Evolutionary conservation across 2,329 filamentous ascomycete genomes (phyloP).

Genomic region (Talaromyces sp.): DNA sequence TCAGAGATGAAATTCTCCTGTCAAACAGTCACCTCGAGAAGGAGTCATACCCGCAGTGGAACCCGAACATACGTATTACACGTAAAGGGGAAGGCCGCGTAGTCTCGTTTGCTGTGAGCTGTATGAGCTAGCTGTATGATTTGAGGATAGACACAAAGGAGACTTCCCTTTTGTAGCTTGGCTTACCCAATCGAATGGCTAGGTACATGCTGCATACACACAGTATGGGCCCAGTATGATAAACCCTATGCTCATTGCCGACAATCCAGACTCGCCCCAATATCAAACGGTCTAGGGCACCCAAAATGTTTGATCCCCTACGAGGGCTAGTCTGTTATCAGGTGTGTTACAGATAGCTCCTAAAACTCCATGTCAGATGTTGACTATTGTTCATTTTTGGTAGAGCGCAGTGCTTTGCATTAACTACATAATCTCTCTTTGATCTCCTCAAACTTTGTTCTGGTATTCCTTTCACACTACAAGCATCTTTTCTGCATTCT

Average conservation of each 20-base stretch:
- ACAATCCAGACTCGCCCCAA: neutral
- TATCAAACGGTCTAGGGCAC: conserved; percentile 9
- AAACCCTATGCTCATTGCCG: neutral
- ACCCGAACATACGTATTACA: neutral
- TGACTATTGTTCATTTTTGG: neutral
- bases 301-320: conserved; percentile 11
- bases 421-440: conserved; percentile 4
- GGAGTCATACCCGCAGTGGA: neutral
- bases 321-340: neutral
- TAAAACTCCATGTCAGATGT: neutral
- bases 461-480: neutral
- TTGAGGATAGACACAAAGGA: neutral
- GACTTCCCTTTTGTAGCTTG: neutral
- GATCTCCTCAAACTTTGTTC: neutral
- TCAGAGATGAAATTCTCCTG: neutral
- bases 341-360: conserved; percentile 10
- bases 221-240: neutral
- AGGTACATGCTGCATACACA: neutral
- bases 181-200: neutral
- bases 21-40: neutral
- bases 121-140: neutral
- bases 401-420: neutral
- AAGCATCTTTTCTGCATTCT: neutral
- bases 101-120: neutral
- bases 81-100: conserved; percentile 7